Evolutionary conservation across 2,329 filamentous ascomycete genomes (phyloP).

Genomic region (Cladosporium velox): DNA sequence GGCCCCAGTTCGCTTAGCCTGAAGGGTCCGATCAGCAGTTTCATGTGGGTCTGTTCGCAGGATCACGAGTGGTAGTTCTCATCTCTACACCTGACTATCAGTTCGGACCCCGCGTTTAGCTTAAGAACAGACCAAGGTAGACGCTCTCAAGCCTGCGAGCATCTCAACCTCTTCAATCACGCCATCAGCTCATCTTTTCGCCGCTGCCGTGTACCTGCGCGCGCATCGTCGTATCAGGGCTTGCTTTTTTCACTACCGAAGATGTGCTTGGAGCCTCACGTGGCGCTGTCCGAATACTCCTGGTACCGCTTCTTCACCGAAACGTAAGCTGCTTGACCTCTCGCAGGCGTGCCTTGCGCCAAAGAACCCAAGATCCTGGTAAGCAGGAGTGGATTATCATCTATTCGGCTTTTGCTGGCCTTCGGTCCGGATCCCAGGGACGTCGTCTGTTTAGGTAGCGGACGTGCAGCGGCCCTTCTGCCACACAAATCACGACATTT

Average conservation of each 20-base stretch:
- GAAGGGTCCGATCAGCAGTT: conserved; percentile 5
- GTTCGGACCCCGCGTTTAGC: conserved; percentile 1
- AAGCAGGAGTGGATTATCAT: neutral
- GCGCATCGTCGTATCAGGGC: neutral
- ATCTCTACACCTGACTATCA: neutral
- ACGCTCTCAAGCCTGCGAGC: neutral
- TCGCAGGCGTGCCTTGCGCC: neutral
- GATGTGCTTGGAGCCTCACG: conserved; percentile 2
- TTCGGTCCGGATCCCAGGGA: conserved; percentile 3
- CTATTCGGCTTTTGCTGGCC: neutral
- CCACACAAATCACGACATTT: conserved; percentile 14
- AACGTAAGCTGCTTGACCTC: conserved; percentile 15
- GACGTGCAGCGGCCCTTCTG: conserved; percentile 25
- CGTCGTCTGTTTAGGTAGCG: conserved; percentile 23
- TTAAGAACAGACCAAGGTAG: neutral
- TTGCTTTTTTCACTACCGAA: neutral
- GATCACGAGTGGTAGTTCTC: neutral
- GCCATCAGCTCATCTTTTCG: neutral
- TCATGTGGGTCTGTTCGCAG: neutral
- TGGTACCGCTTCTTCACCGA: conserved; percentile 32
- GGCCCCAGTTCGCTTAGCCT: neutral
- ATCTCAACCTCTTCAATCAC: conserved; percentile 1
- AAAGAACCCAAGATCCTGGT: neutral
- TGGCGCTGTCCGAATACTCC: conserved; percentile 24
- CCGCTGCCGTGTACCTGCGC: conserved; percentile 7